Percentiles rank a stretch among this genome's conserved stretches.
Conservation (phyloP, 2,329 filamentous ascomycete species). For the Pseudonectria foliicola region DNA sequence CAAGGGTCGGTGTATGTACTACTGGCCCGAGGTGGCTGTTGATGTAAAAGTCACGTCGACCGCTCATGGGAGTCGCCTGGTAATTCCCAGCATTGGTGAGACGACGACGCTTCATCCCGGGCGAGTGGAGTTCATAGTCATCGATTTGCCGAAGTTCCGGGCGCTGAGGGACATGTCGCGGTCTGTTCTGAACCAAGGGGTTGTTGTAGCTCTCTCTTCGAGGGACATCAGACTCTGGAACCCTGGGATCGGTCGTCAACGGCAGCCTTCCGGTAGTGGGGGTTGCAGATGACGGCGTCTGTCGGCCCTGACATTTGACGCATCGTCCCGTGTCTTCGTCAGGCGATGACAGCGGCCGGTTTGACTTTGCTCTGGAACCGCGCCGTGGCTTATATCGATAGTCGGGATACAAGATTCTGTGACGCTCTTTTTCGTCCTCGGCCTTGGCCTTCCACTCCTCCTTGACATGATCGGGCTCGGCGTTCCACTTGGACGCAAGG, state of each 20-base stretch:
- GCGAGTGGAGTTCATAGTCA: slow-evolving; percentile 33
- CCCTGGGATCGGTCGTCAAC: slow-evolving; percentile 13
- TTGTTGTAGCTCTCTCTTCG: slow-evolving; percentile 23
- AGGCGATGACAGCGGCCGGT: slow-evolving; percentile 25
- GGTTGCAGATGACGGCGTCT: slow-evolving; percentile 55
- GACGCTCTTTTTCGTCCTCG: slow-evolving; percentile 85
- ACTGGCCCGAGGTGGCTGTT: slow-evolving; percentile 6
- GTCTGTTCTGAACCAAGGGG: slow-evolving; percentile 14
- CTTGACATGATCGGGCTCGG: slow-evolving; percentile 66
- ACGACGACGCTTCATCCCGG: slow-evolving; percentile 57
- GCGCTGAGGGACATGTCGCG: slow-evolving; percentile 17
- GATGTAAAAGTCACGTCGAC: slow-evolving; percentile 7
- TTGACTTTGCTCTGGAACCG: slow-evolving; percentile 32
- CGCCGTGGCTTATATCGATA: slow-evolving; percentile 90
- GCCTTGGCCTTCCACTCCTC: slow-evolving; percentile 83
- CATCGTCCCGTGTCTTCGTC: slow-evolving; percentile 53
- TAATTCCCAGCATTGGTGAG: slow-evolving; percentile 39
- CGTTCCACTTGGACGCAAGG: slow-evolving; percentile 87
- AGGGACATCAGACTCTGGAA: slow-evolving; percentile 17
- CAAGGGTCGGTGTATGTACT: slow-evolving; percentile 16
- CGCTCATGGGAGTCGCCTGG: slow-evolving; percentile 17
- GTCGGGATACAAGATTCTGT: slow-evolving; percentile 83
- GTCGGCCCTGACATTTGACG: slow-evolving; percentile 63
- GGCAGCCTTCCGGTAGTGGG: slow-evolving; percentile 34
- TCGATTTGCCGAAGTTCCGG: slow-evolving; percentile 22